Evolutionary conservation across 495 filamentous ascomycete genomes (phyloP).

Genomic region (Cryomyces antarcticus): DNA sequence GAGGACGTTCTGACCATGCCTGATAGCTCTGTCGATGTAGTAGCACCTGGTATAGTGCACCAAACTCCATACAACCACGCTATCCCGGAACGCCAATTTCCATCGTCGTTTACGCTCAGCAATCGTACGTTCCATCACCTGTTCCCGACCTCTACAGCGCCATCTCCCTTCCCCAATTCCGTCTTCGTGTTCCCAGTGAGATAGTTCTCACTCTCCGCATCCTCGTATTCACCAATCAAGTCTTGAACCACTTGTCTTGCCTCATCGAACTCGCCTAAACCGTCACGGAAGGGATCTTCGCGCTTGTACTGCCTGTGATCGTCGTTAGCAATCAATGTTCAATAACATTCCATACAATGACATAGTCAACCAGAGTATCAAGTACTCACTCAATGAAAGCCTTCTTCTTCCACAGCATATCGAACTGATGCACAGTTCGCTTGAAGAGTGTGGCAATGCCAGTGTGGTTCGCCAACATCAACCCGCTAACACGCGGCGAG

Average conservation of each 20-base stretch:
- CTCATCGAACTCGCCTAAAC: conserved; percentile 88
- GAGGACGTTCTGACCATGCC: too few relatives aligned
- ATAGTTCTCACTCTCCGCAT: conserved; percentile 76
- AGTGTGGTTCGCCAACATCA: conserved; percentile 97
- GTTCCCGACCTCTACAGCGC: not conserved
- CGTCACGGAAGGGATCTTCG: conserved; percentile 75
- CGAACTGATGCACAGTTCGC: conserved; percentile 74
- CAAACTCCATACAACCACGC: too few relatives aligned
- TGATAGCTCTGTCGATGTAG: too few relatives aligned
- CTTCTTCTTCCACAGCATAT: conserved; percentile 82
- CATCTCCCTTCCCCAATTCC: not conserved
- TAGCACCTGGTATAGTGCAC: too few relatives aligned
- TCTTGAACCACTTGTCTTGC: conserved; percentile 74
- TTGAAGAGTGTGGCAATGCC: conserved; percentile 95
- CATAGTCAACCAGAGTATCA: too few relatives aligned
- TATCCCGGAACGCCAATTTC: too few relatives aligned
- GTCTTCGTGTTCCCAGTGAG: conserved; percentile 20
- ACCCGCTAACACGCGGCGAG: conserved; percentile 79
- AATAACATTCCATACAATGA: too few relatives aligned
- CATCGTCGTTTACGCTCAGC: too few relatives aligned
- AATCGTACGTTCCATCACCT: too few relatives aligned
- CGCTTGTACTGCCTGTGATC: conserved; percentile 52
- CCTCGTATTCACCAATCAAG: conserved; percentile 84
- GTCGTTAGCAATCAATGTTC: too few relatives aligned
- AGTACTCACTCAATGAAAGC: conserved; percentile 54